These are phyloP conservation scores for Lactarius hatsudake DNA, from an alignment of 768 basidiomycete genomes.

Conservation along the genomic window DNA sequence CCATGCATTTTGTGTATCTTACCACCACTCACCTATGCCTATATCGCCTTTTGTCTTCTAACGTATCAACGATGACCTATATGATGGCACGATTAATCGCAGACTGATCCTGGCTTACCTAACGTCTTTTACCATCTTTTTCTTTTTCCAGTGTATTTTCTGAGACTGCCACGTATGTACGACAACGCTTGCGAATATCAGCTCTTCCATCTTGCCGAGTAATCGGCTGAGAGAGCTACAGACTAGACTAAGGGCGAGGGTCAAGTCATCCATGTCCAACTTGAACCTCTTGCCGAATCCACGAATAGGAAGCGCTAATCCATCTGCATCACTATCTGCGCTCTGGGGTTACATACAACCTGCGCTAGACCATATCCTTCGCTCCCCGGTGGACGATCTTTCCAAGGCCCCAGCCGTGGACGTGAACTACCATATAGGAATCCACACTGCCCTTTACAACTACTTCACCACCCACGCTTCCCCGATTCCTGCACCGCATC, in stretches of 20 bases:
- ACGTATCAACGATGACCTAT: not conserved
- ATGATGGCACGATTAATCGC: not conserved
- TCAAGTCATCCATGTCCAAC: conserved; percentile 10
- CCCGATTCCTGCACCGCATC: conserved; percentile 18
- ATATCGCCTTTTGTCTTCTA: not conserved
- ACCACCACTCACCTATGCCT: not conserved
- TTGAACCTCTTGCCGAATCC: conserved; percentile 21
- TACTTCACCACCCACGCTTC: conserved; percentile 47
- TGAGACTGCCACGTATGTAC: conserved; percentile 11
- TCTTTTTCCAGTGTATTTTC: not conserved
- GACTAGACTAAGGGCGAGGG: not conserved
- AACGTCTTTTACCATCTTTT: not conserved
- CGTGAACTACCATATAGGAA: conserved; percentile 68
- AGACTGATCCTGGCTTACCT: conserved; percentile 4
- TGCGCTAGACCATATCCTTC: conserved; percentile 73
- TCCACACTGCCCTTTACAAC: conserved; percentile 81
- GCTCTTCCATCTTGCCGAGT: conserved; percentile 1
- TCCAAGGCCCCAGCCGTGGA: conserved; percentile 70
- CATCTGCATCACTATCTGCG: conserved; percentile 65
- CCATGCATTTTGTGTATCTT: not conserved
- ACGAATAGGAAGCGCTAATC: conserved; percentile 53
- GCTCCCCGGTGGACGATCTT: conserved; percentile 57
- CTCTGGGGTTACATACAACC: conserved; percentile 76
- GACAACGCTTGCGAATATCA: conserved; percentile 8
- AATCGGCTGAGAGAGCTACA: conserved; percentile 4